Evolutionary conservation across 2,329 filamentous ascomycete species (phyloP), one percentile per base, ranked within the genome.

Genomic region (Hypomyces rosellus): DNA sequence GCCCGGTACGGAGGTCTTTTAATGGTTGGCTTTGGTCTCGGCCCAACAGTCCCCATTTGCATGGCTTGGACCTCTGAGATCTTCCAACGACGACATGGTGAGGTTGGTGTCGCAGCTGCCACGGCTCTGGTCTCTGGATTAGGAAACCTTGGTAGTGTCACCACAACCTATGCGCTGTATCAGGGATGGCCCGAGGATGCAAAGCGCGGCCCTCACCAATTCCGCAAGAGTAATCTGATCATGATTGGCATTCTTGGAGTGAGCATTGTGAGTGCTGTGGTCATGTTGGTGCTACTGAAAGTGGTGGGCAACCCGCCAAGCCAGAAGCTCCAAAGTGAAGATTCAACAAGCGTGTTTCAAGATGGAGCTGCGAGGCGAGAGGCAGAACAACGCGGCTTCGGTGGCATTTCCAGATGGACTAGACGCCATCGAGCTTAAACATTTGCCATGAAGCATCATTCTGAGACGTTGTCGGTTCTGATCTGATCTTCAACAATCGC

Each of bases 31-130:
- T 95, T 95, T 61, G 90, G 90, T 0, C 82, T 96, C 2, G 90
- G 90, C 1, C 90, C 90, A 3, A 95, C 90, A 0, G 89, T 95
- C 1, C 90, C 90, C 11, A 92, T 92, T 62, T 92, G 88, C 66
- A 96, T 96, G 90, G 86, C 89, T 34, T 95, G 90, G 90, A 89
- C 88, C 33, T 88, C 84, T 55, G 88, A 95, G 69, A 86, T 95
- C 62, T 96, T 96, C 74, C 89, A 95, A 70, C 80, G 80, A 33
- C 85, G 90, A 12, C 90, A 96, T 63, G 89, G 90, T 43, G 90
- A 96, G 68, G 88, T 96, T 18, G 90, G 90, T 49, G 89, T 96
- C 6, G 90, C 90, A 4, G 86, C 90, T 13, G 89, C 90, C 0
- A 83, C 86, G 2, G 90, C 90, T 3, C 75, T 96, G 11, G 90